Evolutionary conservation across 345 rosid genomes (phyloP).

Genomic region (Gossypium herbaceum): DNA sequence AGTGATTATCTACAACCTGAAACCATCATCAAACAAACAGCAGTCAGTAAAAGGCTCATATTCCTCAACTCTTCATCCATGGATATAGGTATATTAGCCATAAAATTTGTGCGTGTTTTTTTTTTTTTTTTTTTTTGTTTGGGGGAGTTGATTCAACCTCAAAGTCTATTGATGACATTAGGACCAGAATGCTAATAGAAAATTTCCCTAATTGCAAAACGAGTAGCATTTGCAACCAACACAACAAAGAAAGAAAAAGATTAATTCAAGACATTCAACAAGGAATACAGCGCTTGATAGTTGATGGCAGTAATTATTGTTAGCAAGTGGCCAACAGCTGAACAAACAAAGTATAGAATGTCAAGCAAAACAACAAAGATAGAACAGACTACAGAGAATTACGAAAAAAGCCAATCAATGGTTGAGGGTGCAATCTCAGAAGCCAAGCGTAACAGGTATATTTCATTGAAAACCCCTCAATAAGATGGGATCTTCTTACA

Average conservation of each 20-base stretch:
- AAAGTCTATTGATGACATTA: not conserved
- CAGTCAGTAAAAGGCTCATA: not conserved
- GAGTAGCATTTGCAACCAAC: not conserved
- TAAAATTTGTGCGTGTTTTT: not conserved
- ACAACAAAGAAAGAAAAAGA: not conserved
- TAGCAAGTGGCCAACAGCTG: not conserved
- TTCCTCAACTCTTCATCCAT: not conserved
- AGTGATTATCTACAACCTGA: conserved; percentile 65
- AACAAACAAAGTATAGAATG: not conserved
- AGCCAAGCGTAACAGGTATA: conserved; percentile 57
- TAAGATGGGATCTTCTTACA: conserved; percentile 31
- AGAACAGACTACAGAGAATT: not conserved
- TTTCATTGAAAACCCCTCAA: conserved; percentile 33
- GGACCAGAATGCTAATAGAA: not conserved
- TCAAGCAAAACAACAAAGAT: not conserved
- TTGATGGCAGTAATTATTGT: not conserved
- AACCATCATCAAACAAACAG: not conserved
- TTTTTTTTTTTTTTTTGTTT: too few species aligned
- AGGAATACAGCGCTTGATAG: not conserved
- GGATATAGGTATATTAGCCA: not conserved
- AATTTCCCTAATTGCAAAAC: not conserved
- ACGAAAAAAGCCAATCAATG: not conserved
- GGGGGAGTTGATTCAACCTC: too few species aligned
- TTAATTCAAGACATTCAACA: not conserved
- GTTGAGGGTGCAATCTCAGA: conserved; percentile 30